These are phyloP conservation scores for Rhinocladiella mackenziei DNA, from an alignment of 2,329 filamentous ascomycete species.

Conservation along the genomic window DNA sequence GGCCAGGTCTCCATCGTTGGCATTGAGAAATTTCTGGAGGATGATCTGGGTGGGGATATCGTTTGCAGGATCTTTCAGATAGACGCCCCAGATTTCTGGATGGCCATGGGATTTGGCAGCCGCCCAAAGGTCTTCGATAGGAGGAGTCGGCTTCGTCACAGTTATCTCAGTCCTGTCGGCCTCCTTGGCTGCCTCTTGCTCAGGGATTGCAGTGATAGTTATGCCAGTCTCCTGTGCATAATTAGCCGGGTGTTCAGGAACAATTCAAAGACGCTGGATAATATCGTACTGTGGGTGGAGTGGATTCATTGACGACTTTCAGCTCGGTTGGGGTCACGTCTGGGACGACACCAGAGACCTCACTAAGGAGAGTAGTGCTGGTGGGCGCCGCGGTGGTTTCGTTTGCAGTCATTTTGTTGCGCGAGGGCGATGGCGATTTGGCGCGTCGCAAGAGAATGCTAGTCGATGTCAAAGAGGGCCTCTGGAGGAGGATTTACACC, in stretches of 20 bases:
- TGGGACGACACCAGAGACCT: constrained; percentile 18
- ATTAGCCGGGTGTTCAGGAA: constrained; percentile 9
- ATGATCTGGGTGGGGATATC: constrained; percentile 77
- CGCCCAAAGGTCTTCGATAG: constrained; percentile 27
- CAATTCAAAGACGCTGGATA: background rate
- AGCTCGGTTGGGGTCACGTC: constrained; percentile 4
- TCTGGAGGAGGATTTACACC: too few relatives aligned
- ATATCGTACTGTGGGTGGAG: constrained; percentile 1
- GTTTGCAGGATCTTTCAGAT: constrained; percentile 46
- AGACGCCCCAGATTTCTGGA: constrained; percentile 82
- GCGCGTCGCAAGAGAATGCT: too few relatives aligned
- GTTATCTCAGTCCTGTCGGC: constrained; percentile 6
- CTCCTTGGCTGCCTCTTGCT: constrained; percentile 13
- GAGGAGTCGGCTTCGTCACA: constrained; percentile 13
- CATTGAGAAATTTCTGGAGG: constrained; percentile 88
- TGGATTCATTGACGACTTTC: background rate
- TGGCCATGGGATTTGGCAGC: constrained; percentile 46
- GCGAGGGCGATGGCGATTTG: too few relatives aligned
- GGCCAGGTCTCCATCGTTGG: constrained; percentile 71
- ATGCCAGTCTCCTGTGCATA: background rate
- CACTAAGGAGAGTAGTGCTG: constrained; percentile 14
- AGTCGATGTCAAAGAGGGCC: too few relatives aligned
- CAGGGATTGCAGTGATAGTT: constrained; percentile 1
- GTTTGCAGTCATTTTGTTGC: background rate
- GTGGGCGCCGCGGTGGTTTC: constrained; percentile 20